These are phyloP conservation scores for Solanum chiquidenum DNA, from an alignment of 257 asterid species.

Conservation along the genomic window DNA sequence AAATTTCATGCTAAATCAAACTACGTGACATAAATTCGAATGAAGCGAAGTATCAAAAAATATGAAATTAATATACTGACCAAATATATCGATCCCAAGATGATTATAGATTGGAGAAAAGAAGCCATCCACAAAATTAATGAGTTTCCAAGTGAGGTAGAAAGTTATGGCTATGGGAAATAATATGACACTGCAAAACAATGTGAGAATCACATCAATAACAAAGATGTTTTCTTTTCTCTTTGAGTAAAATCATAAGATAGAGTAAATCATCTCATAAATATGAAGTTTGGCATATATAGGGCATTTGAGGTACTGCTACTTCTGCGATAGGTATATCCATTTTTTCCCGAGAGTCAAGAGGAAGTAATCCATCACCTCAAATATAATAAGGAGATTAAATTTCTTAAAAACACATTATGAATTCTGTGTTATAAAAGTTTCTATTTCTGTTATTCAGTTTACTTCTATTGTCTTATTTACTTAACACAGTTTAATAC, in stretches of 20 bases:
- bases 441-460: no score
- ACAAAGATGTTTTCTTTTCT: neutral
- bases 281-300: no score
- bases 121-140: constrained; percentile 12
- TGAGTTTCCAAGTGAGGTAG: constrained; percentile 11
- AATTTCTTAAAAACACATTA: neutral
- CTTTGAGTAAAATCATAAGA: neutral
- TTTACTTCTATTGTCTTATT: neutral
- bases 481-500: neutral
- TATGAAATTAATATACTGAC: neutral
- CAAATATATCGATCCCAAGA: constrained; percentile 13
- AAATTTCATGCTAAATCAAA: neutral
- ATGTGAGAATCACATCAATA: neutral
- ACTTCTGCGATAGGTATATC: no score
- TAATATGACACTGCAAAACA: constrained; percentile 9
- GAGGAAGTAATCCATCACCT: no score
- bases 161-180: constrained; percentile 18
- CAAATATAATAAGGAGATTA: neutral
- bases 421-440: neutral
- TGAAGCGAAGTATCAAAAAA: neutral
- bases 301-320: no score
- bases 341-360: no score
- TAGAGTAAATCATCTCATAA: neutral
- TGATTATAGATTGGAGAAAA: constrained; percentile 14
- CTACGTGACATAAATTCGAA: neutral